phyloP scores from a whole-genome alignment of 805 yeast genomes.

The Spathaspora girioi region DNA sequence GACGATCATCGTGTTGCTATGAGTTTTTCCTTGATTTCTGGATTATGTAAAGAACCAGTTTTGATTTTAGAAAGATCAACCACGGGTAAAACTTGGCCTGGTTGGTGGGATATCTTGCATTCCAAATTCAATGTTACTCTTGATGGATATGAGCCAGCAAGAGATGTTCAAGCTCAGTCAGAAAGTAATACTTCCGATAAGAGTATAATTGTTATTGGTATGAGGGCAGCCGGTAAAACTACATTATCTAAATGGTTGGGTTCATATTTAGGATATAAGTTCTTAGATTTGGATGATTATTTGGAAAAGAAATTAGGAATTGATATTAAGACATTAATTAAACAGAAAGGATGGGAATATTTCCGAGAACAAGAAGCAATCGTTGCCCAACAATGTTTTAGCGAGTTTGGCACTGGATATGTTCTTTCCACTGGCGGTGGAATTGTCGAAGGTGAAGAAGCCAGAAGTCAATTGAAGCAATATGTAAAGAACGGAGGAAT shows the following conservation, averaged over 20 bases:
- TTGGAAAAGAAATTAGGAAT: constrained; percentile 53
- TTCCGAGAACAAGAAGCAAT: constrained; percentile 69
- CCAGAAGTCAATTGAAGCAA: constrained; percentile 59
- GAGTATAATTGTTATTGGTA: constrained; percentile 82
- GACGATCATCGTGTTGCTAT: constrained; percentile 98
- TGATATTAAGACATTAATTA: constrained; percentile 59
- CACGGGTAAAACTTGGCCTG: constrained; percentile 99
- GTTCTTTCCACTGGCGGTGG: constrained; percentile 97
- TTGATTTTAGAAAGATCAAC: constrained; percentile 82
- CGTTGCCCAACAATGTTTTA: constrained; percentile 49
- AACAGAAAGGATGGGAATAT: constrained; percentile 76
- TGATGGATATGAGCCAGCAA: constrained; percentile 65
- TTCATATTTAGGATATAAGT: constrained; percentile 57
- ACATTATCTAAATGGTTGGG: constrained; percentile 82
- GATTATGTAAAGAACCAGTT: constrained; percentile 60
- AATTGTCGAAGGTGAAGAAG: constrained; percentile 70
- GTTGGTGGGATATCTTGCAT: constrained; percentile 96
- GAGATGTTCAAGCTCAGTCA: constrained; percentile 5
- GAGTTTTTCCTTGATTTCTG: constrained; percentile 89
- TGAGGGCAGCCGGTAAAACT: constrained; percentile 97
- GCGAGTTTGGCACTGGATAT: constrained; percentile 41
- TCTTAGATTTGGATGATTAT: constrained; percentile 72
- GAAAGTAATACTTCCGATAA: constrained; percentile 25
- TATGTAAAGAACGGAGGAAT: constrained; percentile 61
- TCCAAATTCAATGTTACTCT: constrained; percentile 59